phyloP scores from a whole-genome alignment of 805 yeast species.

The Candida berthetii region DNA sequence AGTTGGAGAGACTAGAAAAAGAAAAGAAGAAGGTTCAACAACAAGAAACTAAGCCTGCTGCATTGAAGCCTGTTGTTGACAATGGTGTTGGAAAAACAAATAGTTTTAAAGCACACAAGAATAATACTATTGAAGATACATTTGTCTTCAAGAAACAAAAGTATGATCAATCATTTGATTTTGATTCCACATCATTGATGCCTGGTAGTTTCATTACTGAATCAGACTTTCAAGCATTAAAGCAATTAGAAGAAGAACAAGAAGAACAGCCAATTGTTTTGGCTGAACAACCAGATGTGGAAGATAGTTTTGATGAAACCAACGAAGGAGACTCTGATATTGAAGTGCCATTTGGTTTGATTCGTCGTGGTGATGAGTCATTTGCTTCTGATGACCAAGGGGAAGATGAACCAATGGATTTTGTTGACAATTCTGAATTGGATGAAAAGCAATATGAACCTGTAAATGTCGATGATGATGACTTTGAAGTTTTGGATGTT shows the following conservation, averaged over 20 bases:
- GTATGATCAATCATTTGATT: slow-evolving; percentile 13
- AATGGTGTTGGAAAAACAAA: background rate
- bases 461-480: slow-evolving; percentile 37
- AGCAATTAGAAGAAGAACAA: background rate
- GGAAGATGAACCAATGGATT: slow-evolving; percentile 9
- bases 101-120: background rate
- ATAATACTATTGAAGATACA: slow-evolving; percentile 17
- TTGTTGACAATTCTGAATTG: slow-evolving; percentile 30
- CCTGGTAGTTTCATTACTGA: slow-evolving; percentile 21
- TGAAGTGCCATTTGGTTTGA: slow-evolving; percentile 3
- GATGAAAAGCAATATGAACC: slow-evolving; percentile 72
- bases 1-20: slow-evolving; percentile 17
- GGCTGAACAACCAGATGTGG: slow-evolving; percentile 1
- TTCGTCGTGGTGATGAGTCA: slow-evolving; percentile 11
- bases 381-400: slow-evolving; percentile 9
- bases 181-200: slow-evolving; percentile 14
- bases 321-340: background rate
- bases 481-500: slow-evolving; percentile 36
- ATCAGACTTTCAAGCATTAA: background rate
- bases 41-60: slow-evolving; percentile 3
- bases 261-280: slow-evolving; percentile 2
- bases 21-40: slow-evolving; percentile 2
- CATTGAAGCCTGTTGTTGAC: background rate
- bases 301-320: slow-evolving; percentile 3
- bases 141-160: slow-evolving; percentile 26